phyloP scores from a whole-genome alignment of 192 early-diverging fungal genomes.

The Coemansia sp. region DNA sequence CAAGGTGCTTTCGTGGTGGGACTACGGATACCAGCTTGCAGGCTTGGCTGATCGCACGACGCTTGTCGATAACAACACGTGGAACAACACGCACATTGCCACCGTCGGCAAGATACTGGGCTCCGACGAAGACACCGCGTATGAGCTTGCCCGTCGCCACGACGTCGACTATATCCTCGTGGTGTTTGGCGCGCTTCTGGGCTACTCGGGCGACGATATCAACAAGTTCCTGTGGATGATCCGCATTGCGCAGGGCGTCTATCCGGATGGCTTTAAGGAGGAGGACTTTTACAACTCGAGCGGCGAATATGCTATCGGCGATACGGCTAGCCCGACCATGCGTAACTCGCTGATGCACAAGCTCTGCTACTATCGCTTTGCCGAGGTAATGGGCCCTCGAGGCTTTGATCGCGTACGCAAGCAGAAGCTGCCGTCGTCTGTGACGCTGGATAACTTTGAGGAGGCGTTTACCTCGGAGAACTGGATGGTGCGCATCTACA shows the following conservation, averaged over 20 bases:
- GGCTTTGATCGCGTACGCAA: constrained; percentile 84
- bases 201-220: constrained; percentile 99
- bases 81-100: constrained; percentile 99
- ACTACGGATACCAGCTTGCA: constrained; percentile 99
- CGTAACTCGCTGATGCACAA: constrained; percentile 93
- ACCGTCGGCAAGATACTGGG: constrained; percentile 95
- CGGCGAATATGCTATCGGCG: constrained; percentile 93
- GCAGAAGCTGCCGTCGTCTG: constrained; percentile 68
- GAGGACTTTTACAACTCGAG: constrained; percentile 77
- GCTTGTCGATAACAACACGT: constrained; percentile 99
- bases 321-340: constrained; percentile 86
- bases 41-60: constrained; percentile 98
- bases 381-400: constrained; percentile 76
- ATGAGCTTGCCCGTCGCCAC: constrained; percentile 82
- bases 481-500: constrained; percentile 98
- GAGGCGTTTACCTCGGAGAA: constrained; percentile 94
- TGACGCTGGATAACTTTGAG: constrained; percentile 81
- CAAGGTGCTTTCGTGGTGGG: constrained; percentile 99
- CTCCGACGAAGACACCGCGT: constrained; percentile 85
- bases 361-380: constrained; percentile 93
- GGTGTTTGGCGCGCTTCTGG: constrained; percentile 93
- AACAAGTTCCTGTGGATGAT: constrained; percentile 99
- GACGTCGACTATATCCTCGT: constrained; percentile 98
- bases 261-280: constrained; percentile 92
- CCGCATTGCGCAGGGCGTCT: constrained; percentile 96